Evolutionary conservation across 495 filamentous ascomycete genomes (phyloP).

Genomic region (Beverwykella pulmonaria): DNA sequence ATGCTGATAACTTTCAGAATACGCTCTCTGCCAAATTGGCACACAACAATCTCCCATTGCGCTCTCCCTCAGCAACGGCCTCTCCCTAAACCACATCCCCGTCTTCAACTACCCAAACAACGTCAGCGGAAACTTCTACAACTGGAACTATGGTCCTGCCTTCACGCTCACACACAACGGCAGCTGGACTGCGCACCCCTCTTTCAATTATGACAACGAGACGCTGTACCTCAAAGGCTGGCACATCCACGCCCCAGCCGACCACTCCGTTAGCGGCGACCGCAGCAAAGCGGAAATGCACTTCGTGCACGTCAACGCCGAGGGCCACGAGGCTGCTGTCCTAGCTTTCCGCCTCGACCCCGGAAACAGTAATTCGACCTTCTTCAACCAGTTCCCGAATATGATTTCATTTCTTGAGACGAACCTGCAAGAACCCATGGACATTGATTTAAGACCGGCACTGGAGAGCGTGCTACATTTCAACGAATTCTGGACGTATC

Average conservation of each 20-base stretch:
- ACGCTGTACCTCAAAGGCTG: constrained; percentile 44
- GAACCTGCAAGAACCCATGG: not conserved
- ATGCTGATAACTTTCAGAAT: constrained; percentile 18
- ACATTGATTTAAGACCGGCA: constrained; percentile 31
- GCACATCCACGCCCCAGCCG: constrained; percentile 45
- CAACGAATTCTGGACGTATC: constrained; percentile 43
- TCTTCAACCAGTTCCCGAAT: constrained; percentile 38
- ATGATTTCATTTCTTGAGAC: constrained; percentile 31
- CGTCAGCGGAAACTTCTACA: constrained; percentile 38
- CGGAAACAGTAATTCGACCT: constrained; percentile 34
- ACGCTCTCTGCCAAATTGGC: constrained; percentile 43
- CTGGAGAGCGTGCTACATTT: constrained; percentile 37
- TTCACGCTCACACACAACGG: constrained; percentile 33
- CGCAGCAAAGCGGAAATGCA: constrained; percentile 42
- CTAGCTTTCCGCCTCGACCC: constrained; percentile 44
- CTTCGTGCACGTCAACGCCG: constrained; percentile 41
- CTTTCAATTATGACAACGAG: constrained; percentile 38
- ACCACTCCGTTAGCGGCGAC: constrained; percentile 41
- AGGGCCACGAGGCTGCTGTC: constrained; percentile 37
- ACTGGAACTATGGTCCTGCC: constrained; percentile 44
- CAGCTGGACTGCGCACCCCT: constrained; percentile 28
- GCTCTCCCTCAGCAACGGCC: constrained; percentile 36
- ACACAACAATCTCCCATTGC: constrained; percentile 42
- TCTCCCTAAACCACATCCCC: constrained; percentile 37
- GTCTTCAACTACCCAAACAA: constrained; percentile 21